These are phyloP conservation scores for Psidium guajava DNA, from an alignment of 345 rosid genomes.

Conservation along the genomic window DNA sequence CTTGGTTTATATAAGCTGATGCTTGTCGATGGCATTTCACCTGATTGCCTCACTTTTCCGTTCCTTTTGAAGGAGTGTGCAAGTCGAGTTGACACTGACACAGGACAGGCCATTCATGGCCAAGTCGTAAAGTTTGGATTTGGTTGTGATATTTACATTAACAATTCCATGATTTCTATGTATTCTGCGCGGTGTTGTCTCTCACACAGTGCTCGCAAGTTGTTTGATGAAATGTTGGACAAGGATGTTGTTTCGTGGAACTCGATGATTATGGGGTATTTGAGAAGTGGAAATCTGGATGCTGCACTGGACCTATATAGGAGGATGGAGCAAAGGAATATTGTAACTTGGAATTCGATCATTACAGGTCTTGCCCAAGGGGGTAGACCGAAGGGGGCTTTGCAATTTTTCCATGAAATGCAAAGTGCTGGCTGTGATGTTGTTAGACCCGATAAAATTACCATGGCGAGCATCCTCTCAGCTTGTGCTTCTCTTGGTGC, in stretches of 20 bases:
- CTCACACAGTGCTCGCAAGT: slow-evolving; percentile 15
- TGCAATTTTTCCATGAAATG: slow-evolving; percentile 42
- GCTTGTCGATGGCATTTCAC: slow-evolving; percentile 23
- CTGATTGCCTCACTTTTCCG: slow-evolving; percentile 47
- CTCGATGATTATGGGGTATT: slow-evolving; percentile 32
- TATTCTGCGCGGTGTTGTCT: slow-evolving; percentile 15
- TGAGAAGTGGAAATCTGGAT: slow-evolving; percentile 41
- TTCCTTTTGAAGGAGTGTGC: slow-evolving; percentile 50
- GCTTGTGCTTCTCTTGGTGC: slow-evolving; percentile 62
- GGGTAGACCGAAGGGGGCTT: slow-evolving; percentile 35
- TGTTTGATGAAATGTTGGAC: slow-evolving; percentile 45
- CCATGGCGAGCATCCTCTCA: slow-evolving; percentile 40
- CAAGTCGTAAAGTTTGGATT: slow-evolving; percentile 30
- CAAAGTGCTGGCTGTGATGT: slow-evolving; percentile 8
- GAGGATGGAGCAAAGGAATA: slow-evolving; percentile 26
- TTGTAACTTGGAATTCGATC: slow-evolving; percentile 48
- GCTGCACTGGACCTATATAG: slow-evolving; percentile 24
- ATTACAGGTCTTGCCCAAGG: slow-evolving; percentile 51
- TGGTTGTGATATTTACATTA: slow-evolving; percentile 25
- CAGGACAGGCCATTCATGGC: slow-evolving; percentile 30
- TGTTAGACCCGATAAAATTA: slow-evolving; percentile 40
- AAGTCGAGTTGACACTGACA: slow-evolving; percentile 5
- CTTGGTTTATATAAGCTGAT: slow-evolving; percentile 30
- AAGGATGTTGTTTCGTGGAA: slow-evolving; percentile 56
- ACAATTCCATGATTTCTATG: slow-evolving; percentile 30